A percentile compares a stretch with the other conserved stretches of the same genome.
These are phyloP conservation scores for Neonectria ditissima DNA, from an alignment of 2,329 filamentous ascomycete species.

Conservation along the genomic window DNA sequence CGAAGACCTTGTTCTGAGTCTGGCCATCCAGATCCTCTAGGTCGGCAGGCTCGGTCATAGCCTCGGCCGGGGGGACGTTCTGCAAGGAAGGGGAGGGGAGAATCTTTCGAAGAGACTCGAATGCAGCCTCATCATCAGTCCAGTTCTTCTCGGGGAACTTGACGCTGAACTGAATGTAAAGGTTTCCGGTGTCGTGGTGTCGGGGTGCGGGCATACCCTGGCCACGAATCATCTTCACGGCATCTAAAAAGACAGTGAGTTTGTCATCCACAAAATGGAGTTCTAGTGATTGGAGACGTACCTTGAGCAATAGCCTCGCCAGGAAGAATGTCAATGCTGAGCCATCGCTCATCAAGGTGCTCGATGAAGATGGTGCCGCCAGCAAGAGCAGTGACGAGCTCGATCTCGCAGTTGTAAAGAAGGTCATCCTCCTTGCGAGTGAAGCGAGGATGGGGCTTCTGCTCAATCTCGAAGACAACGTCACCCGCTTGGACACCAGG, in stretches of 20 bases:
- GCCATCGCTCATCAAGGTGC: conserved; percentile 97
- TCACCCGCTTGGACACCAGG: conserved; percentile 94
- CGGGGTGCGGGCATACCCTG: conserved; percentile 98
- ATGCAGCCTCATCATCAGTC: conserved; percentile 74
- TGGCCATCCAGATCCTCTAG: conserved; percentile 86
- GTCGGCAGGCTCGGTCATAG: conserved; percentile 91
- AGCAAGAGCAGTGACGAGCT: conserved; percentile 92
- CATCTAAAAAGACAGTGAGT: conserved; percentile 64
- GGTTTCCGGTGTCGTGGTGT: conserved; percentile 94
- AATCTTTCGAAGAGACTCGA: conserved; percentile 83
- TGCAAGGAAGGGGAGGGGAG: conserved; percentile 78
- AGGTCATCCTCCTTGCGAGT: conserved; percentile 96
- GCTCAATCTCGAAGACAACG: conserved; percentile 98
- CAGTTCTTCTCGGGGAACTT: conserved; percentile 91
- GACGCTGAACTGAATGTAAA: conserved; percentile 97
- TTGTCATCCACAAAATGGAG: background rate
- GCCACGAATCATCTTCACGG: conserved; percentile 92
- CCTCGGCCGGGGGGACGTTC: conserved; percentile 78
- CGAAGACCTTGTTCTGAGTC: conserved; percentile 74
- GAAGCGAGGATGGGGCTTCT: conserved; percentile 97
- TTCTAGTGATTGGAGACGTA: conserved; percentile 60
- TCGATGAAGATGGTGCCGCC: conserved; percentile 93
- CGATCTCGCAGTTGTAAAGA: conserved; percentile 94
- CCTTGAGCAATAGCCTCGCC: conserved; percentile 95
- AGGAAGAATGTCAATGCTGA: conserved; percentile 90